A percentile compares a stretch with the other conserved stretches of the same genome.
phyloP scores from a whole-genome alignment of 305 asterid genomes.

The Fraxinus albicans region DNA sequence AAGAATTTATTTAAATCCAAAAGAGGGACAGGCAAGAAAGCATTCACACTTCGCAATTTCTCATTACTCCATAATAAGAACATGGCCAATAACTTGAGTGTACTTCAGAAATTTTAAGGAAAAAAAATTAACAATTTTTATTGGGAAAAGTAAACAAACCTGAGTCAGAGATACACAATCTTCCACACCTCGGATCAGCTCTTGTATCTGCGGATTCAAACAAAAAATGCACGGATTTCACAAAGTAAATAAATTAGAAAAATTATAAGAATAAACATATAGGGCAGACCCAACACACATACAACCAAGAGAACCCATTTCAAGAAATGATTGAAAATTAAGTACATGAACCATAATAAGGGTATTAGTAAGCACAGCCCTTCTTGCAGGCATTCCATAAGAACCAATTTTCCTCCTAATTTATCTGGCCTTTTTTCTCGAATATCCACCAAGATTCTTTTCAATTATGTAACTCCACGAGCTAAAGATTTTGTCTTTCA shows the following conservation, averaged over 20 bases:
- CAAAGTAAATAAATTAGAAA: not conserved
- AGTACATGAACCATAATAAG: conserved; percentile 95
- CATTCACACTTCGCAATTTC: conserved; percentile 38
- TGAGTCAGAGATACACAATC: conserved; percentile 89
- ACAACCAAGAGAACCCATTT: conserved; percentile 24
- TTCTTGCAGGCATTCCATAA: conserved; percentile 62
- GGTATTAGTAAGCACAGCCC: conserved; percentile 74
- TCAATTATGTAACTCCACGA: conserved; percentile 9
- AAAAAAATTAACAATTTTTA: conserved; percentile 20
- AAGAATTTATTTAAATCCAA: no score
- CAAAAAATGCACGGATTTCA: conserved; percentile 26
- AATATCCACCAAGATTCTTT: conserved; percentile 21
- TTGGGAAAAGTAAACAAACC: conserved; percentile 70
- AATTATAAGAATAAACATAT: not conserved
- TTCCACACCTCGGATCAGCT: conserved; percentile 68
- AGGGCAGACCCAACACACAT: not conserved
- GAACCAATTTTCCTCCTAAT: conserved; percentile 64
- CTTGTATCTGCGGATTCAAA: conserved; percentile 67
- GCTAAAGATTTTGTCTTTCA: conserved; percentile 19
- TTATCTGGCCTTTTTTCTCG: not conserved
- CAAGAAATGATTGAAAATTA: conserved; percentile 5
- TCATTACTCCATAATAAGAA: conserved; percentile 30
- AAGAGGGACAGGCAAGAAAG: no score
- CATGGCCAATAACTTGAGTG: conserved; percentile 15
- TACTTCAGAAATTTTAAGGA: not conserved